Percentiles rank a stretch among this genome's conserved stretches.
Evolutionary conservation across 345 rosid genomes (phyloP).

Genomic region (Hypericum perforatum): DNA sequence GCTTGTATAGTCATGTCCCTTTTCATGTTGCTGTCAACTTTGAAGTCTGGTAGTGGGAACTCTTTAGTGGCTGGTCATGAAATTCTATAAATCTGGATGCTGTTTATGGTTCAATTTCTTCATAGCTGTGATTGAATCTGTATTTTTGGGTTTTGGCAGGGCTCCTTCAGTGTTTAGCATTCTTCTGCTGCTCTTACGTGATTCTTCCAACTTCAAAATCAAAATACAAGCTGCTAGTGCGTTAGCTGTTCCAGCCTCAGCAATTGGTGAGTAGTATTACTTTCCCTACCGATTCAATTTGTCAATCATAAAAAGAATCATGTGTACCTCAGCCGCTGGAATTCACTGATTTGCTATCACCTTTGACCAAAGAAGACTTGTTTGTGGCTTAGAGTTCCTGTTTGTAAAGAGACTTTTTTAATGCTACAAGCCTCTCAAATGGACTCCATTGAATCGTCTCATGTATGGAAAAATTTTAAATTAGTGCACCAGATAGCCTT

Average conservation of each 20-base stretch:
- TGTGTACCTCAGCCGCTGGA: conserved; percentile 4
- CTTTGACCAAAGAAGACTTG: not conserved
- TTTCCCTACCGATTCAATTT: conserved; percentile 1
- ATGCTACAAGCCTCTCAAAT: no score
- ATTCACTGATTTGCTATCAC: not conserved
- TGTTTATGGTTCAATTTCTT: not conserved
- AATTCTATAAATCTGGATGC: not conserved
- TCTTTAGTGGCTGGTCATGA: not conserved
- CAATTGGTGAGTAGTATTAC: conserved; percentile 38
- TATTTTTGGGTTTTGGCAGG: conserved; percentile 35
- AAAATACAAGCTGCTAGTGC: conserved; percentile 98
- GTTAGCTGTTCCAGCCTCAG: conserved; percentile 68
- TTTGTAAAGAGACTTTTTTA: no score
- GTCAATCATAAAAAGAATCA: conserved; percentile 3
- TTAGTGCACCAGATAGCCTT: no score
- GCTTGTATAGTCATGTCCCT: no score
- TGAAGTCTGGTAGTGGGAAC: conserved; percentile 2
- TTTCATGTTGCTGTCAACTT: not conserved
- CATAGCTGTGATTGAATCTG: not conserved
- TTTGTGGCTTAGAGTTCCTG: not conserved
- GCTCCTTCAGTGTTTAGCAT: conserved; percentile 81
- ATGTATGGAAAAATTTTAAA: no score
- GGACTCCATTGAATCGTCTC: no score
- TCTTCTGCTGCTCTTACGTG: conserved; percentile 67
- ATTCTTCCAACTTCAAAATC: conserved; percentile 88